Percentiles rank a stretch among this genome's conserved stretches.
Conservation (phyloP, 345 rosid species). For the Hibiscus tridactylites region DNA sequence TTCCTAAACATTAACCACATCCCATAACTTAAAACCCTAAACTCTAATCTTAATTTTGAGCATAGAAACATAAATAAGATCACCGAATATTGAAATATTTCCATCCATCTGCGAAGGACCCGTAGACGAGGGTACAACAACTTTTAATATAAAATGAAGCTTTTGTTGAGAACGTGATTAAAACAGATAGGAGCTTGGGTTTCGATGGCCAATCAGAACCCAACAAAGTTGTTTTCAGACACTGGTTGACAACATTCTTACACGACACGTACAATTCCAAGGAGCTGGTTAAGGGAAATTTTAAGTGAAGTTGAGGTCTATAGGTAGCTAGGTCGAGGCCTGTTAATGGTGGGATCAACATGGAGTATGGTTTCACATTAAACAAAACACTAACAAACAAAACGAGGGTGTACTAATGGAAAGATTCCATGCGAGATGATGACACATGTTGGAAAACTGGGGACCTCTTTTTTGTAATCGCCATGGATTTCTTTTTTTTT, state of each 20-base stretch:
- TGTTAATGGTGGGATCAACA: background rate
- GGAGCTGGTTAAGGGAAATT: background rate
- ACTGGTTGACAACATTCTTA: slow-evolving; percentile 10
- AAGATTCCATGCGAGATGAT: slow-evolving; percentile 12
- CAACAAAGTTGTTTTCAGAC: slow-evolving; percentile 14
- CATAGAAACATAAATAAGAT: no score
- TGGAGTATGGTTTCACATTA: background rate
- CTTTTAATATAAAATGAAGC: no score
- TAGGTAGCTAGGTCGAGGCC: background rate
- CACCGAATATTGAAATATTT: no score
- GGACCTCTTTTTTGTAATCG: slow-evolving; percentile 1
- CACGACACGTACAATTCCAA: slow-evolving; percentile 18
- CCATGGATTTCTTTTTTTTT: background rate
- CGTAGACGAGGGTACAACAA: no score
- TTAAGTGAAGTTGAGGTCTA: background rate
- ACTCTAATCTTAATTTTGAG: no score
- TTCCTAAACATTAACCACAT: no score
- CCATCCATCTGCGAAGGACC: no score
- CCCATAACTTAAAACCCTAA: no score
- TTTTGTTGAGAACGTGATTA: slow-evolving; percentile 1
- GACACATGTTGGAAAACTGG: slow-evolving; percentile 6
- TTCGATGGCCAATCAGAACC: slow-evolving; percentile 19
- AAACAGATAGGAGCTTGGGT: no score
- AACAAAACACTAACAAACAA: background rate
- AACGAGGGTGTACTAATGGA: background rate